Evolutionary conservation across 495 filamentous ascomycete species (phyloP).

Genomic region (Penicillium desertorum): DNA sequence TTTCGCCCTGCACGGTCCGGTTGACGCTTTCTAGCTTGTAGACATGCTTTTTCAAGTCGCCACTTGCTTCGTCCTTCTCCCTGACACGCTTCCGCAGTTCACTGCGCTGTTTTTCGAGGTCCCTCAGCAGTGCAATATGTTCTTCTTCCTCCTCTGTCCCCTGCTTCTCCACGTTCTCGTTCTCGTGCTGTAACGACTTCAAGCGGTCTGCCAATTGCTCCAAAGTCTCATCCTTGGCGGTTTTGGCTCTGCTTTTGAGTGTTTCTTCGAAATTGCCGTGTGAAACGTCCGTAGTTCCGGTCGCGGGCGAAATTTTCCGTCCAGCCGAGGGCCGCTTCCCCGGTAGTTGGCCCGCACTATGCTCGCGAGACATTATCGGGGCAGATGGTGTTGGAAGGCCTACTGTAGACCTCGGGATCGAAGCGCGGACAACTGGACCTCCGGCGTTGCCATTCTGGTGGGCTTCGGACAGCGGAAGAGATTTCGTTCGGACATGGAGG

Average conservation of each 20-base stretch:
- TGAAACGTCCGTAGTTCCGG: conserved; percentile 52
- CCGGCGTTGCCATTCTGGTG: conserved; percentile 49
- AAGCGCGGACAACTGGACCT: conserved; percentile 44
- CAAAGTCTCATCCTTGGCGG: conserved; percentile 45
- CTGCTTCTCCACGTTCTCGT: conserved; percentile 68
- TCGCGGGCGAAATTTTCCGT: conserved; percentile 74
- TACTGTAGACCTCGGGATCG: conserved; percentile 50
- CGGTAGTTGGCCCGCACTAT: conserved; percentile 54
- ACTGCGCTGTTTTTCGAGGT: conserved; percentile 65
- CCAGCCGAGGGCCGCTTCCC: conserved; percentile 66
- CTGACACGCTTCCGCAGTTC: conserved; percentile 70
- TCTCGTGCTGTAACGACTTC: conserved; percentile 69
- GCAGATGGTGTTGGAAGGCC: conserved; percentile 53
- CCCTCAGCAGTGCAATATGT: conserved; percentile 59
- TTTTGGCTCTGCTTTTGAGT: conserved; percentile 32
- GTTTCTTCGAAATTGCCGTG: conserved; percentile 37
- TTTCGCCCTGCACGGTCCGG: conserved; percentile 76
- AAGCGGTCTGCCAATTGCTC: conserved; percentile 66
- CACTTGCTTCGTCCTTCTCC: conserved; percentile 83
- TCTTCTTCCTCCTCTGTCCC: conserved; percentile 69
- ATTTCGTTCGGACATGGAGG: conserved; percentile 74
- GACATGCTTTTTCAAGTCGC: conserved; percentile 77
- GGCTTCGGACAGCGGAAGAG: conserved; percentile 53
- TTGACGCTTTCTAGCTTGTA: conserved; percentile 78
- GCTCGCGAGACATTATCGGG: conserved; percentile 62